phyloP scores from a whole-genome alignment of 441 rosid species.

The Lepidium campestre region DNA sequence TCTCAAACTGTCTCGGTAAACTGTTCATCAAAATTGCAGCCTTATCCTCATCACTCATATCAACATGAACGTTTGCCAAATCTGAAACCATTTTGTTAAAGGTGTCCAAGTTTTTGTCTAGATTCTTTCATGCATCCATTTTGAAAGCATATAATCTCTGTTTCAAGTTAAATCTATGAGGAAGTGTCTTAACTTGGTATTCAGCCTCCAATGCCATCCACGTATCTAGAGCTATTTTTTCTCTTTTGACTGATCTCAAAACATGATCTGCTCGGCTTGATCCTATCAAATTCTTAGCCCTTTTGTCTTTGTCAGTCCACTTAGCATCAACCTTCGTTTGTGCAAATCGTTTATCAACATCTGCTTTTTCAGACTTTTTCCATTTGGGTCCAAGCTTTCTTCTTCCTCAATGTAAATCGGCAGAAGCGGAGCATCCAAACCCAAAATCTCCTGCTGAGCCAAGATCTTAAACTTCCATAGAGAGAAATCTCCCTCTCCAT shows the following conservation, averaged over 20 bases:
- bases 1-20: neutral
- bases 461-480: neutral
- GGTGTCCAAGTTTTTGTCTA: neutral
- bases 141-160: neutral
- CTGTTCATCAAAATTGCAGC: neutral
- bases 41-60: neutral
- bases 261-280: neutral
- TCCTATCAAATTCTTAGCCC: neutral
- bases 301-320: neutral
- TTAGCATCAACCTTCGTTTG: neutral
- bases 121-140: neutral
- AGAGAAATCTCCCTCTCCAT: neutral
- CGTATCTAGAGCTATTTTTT: neutral
- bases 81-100: neutral
- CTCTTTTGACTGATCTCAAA: neutral
- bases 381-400: neutral
- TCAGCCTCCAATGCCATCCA: neutral
- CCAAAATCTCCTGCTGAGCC: neutral
- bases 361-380: neutral
- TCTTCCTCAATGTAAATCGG: too few species aligned
- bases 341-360: neutral
- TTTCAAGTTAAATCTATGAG: neutral
- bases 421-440: neutral
- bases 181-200: neutral
- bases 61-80: neutral